Conservation (phyloP, 805 yeast species). For the Kodamaea restingae region DNA sequence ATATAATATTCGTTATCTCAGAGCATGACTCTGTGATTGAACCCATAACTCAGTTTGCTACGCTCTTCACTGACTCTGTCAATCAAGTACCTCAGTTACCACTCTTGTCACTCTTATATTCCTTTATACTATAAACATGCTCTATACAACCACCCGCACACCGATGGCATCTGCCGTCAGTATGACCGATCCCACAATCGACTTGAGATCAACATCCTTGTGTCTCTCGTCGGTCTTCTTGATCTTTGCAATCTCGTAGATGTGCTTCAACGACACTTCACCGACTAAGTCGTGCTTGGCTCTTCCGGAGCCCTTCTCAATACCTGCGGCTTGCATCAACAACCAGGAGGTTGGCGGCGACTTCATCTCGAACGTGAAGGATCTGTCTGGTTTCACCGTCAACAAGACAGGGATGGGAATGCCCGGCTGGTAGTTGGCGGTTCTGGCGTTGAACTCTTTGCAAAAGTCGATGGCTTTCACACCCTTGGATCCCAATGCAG, state of each 20-base stretch:
- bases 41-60: no score
- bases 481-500: conserved; percentile 97
- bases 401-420: conserved; percentile 85
- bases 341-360: conserved; percentile 91
- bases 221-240: conserved; percentile 85
- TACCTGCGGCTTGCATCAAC: conserved; percentile 73
- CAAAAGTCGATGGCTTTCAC: conserved; percentile 98
- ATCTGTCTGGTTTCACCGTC: conserved; percentile 87
- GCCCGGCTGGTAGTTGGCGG: conserved; percentile 82
- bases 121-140: conserved; percentile 7
- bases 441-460: conserved; percentile 96
- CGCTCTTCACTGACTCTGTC: no score
- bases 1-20: no score
- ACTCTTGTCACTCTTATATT: neutral
- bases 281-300: conserved; percentile 66
- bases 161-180: conserved; percentile 92
- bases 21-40: no score
- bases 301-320: conserved; percentile 72
- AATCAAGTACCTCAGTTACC: neutral
- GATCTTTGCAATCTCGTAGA: conserved; percentile 91
- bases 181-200: conserved; percentile 75
- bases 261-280: conserved; percentile 70
- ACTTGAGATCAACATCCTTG: conserved; percentile 61
- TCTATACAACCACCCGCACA: conserved; percentile 69
- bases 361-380: conserved; percentile 80